Evolutionary conservation across 805 yeast genomes (phyloP), one percentile per base, ranked within the genome.

Genomic region (Ogataea henricii): DNA sequence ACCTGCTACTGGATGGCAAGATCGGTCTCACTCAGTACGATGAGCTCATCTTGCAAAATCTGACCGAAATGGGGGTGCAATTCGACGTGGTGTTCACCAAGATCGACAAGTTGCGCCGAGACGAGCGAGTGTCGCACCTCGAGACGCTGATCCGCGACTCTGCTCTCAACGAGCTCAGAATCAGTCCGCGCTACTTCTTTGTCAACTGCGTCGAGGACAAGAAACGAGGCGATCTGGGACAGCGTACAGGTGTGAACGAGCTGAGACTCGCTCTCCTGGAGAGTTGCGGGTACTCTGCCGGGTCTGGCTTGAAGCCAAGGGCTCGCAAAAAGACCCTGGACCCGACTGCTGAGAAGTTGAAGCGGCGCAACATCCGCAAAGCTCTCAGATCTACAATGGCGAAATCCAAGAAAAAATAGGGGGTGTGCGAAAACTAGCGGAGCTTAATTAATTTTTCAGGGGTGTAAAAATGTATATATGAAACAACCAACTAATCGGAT

Each of bases 1-100:
- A 78, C 53, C 59, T 90, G 9, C 66, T 90, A 14, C 61, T 88
- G 0, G 83, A 85, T 46, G 79, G 85, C 1, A 70, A 73, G 16
- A 74, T 73, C 37, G 92, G 92, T 0, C 67, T 87, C 38, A 73
- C 74, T 18, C 74, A 72, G 1, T 76, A 77, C 47, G 96, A 90
- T 63, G 60, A 65, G 13, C 47, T 64, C 21, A 72, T 88, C 6
- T 63, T 87, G 2, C 74, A 75, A 3, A 69, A 74, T 41, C 65
- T 89, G 40, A 68, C 66, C 1, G 67, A 68, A 1, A 59, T 68
- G 41, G 96, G 92, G 0, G 71, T 82, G 3, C 81, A 87, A 0
- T 88, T 83, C 65, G 92, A 87, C 50, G 66, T 89, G 5, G 78
- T 89, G 0, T 78, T 89, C 63, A 89, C 95, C 21, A 89, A 89